Evolutionary conservation across 495 filamentous ascomycete genomes (phyloP), one percentile per base, ranked within the genome.

Genomic region (Aeminium ludgeri): DNA sequence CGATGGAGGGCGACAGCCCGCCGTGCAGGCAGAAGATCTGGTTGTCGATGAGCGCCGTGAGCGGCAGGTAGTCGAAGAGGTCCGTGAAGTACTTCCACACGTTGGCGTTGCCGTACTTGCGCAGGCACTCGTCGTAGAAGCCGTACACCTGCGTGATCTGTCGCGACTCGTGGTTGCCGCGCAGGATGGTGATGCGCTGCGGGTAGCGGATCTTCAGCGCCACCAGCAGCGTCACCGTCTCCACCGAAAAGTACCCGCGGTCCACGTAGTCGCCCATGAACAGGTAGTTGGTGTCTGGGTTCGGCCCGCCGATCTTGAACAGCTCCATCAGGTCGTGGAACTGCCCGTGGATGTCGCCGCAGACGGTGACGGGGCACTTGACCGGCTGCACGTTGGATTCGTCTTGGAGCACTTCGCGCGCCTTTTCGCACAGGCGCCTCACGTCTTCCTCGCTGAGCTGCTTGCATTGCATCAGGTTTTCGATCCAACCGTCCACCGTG

Each of bases 81-180:
- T 97, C 89, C 52, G 89, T 96, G 63, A 96, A 97, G 66, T 82
- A 95, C 71, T 94, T 95, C 89, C 89, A 97, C 49, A 97, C 89
- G 57, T 95, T 96, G 47, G 89, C 89, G 58, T 93, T 95, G 63
- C 86, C 86, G 55, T 95, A 95, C 68, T 95, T 95, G 55, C 86
- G 80, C 38, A 95, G 72, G 58, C 86, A 95, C 58, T 95, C 86
- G 60, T 95, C 86, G 65, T 95, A 95, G 67, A 95, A 95, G 36
- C 86, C 86, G 56, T 95, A 95, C 33, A 95, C 86, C 63, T 92
- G 85, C 34, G 86, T 95, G 61, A 95, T 95, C 64, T 95, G 86
- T 45, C 86, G 80, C 43, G 86, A 93, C 60, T 95, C 86, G 68
- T 95, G 86, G 65, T 95, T 95, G 48, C 86, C 86, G 55, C 86